Evolutionary conservation across 2,329 filamentous ascomycete species (phyloP).

Genomic region (Microsporum canis): DNA sequence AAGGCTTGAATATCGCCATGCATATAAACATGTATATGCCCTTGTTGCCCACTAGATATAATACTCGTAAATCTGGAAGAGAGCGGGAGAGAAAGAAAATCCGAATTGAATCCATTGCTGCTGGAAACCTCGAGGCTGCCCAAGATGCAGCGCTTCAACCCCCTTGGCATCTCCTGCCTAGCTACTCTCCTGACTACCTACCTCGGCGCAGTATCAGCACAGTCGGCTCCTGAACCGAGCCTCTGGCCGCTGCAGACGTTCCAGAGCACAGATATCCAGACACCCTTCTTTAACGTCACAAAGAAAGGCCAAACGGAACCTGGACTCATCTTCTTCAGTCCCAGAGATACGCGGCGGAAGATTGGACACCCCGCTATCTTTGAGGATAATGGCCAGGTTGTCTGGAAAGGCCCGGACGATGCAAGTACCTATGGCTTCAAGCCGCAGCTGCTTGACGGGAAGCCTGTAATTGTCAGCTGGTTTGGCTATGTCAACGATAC

Average conservation of each 20-base stretch:
- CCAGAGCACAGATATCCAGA: constrained; percentile 14
- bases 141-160: background rate
- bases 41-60: background rate
- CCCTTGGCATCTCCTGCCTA: background rate
- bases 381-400: constrained; percentile 25
- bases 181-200: background rate
- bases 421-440: constrained; percentile 22
- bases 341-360: constrained; percentile 20
- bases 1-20: background rate
- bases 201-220: background rate
- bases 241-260: constrained; percentile 15
- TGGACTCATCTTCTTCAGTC: constrained; percentile 27
- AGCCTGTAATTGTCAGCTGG: constrained; percentile 30
- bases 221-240: background rate
- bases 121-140: background rate
- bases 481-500: constrained; percentile 21
- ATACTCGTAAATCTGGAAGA: background rate
- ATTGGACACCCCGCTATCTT: constrained; percentile 27
- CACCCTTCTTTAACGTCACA: constrained; percentile 24
- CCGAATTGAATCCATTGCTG: background rate
- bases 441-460: constrained; percentile 24
- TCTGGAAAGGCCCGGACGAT: constrained; percentile 27
- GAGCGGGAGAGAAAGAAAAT: background rate
- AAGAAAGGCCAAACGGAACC: constrained; percentile 23
- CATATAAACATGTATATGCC: background rate